A percentile compares a stretch with the other conserved stretches of the same genome.
Conservation (phyloP, 192 early-diverging fungal species). For the Coemansia umbellata region DNA sequence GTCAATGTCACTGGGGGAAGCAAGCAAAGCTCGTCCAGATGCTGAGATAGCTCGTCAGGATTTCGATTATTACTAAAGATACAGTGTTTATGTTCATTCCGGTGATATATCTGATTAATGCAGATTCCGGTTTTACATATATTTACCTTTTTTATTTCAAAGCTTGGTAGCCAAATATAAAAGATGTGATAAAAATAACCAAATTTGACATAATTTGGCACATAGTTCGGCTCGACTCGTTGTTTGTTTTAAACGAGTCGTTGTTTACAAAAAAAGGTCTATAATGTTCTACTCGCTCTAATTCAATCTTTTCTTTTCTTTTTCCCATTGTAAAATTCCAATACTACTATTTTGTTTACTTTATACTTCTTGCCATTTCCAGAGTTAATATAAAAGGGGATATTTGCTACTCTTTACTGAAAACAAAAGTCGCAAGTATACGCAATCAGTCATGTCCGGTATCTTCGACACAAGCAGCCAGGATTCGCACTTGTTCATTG, state of each 20-base stretch:
- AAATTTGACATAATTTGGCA: no score
- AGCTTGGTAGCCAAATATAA: no score
- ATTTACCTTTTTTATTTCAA: no score
- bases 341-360: not conserved
- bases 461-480: constrained; percentile 50
- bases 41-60: not conserved
- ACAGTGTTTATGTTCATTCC: not conserved
- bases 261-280: not conserved
- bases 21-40: no score
- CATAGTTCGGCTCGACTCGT: not conserved
- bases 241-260: not conserved
- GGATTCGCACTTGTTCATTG: constrained; percentile 69
- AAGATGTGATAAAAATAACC: not conserved
- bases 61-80: not conserved
- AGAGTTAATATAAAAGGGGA: not conserved
- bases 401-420: no score
- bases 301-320: constrained; percentile 1
- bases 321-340: not conserved
- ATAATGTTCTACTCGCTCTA: no score
- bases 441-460: constrained; percentile 30
- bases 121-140: no score
- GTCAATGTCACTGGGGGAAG: not conserved
- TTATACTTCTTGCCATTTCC: not conserved
- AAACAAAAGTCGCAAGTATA: not conserved
- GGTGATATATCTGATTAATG: not conserved